phyloP scores from a whole-genome alignment of 805 yeast species.

The Torulaspora microellipsoides region DNA sequence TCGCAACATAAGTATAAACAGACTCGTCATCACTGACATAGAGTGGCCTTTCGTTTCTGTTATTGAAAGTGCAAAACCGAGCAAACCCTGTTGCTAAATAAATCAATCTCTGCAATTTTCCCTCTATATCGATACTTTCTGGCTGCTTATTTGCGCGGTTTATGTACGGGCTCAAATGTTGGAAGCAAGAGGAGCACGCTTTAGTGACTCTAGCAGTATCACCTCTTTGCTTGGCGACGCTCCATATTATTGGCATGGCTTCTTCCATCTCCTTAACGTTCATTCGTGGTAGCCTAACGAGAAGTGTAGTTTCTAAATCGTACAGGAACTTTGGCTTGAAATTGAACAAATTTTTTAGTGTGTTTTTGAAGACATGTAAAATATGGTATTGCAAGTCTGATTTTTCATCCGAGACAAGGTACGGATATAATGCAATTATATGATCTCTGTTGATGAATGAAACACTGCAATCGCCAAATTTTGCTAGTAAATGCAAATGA shows the following conservation, averaged over 20 bases:
- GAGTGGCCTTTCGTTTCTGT: constrained; percentile 38
- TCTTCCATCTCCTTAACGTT: constrained; percentile 58
- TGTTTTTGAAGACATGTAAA: constrained; percentile 49
- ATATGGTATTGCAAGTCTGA: constrained; percentile 43
- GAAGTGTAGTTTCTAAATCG: constrained; percentile 48
- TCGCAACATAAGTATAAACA: constrained; percentile 52
- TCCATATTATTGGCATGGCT: constrained; percentile 70
- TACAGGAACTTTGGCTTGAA: constrained; percentile 49
- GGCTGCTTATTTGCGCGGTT: constrained; percentile 27
- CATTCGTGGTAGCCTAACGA: constrained; percentile 56
- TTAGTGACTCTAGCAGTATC: constrained; percentile 49
- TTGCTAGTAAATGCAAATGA: constrained; percentile 40
- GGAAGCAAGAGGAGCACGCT: constrained; percentile 61
- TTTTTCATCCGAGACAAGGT: constrained; percentile 47
- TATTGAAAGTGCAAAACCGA: constrained; percentile 53
- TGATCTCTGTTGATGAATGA: constrained; percentile 61
- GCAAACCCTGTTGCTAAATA: constrained; percentile 70
- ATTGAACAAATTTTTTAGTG: constrained; percentile 41
- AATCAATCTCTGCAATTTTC: constrained; percentile 51
- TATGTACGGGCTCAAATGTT: constrained; percentile 45
- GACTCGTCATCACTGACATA: constrained; percentile 44
- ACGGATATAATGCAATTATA: constrained; percentile 60
- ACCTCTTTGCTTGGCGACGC: constrained; percentile 43
- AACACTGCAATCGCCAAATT: constrained; percentile 50
- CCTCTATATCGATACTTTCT: constrained; percentile 30